A percentile compares a stretch with the other conserved stretches of the same genome.
These are phyloP conservation scores for Sporothrix humicola DNA, from an alignment of 2,329 filamentous ascomycete species.

Conservation along the genomic window DNA sequence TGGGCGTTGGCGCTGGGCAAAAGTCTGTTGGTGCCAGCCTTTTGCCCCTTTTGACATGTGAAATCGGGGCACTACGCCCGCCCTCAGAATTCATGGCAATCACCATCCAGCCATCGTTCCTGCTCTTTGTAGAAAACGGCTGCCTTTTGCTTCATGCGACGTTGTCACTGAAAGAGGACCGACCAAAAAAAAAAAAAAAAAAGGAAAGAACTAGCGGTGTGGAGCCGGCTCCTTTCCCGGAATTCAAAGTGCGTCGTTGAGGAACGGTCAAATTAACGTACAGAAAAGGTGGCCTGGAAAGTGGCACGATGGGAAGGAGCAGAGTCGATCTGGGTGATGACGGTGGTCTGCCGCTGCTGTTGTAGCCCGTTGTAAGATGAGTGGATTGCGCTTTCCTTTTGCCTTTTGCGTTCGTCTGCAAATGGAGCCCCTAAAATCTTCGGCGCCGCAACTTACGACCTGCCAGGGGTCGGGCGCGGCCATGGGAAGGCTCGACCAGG, in stretches of 20 bases:
- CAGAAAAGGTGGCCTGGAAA: constrained; percentile 22
- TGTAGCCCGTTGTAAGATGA: not conserved
- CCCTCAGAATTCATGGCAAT: not conserved
- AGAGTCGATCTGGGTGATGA: constrained; percentile 14
- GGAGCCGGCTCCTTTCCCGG: not conserved
- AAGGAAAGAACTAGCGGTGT: not conserved
- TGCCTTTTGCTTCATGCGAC: no score
- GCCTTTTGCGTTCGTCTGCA: not conserved
- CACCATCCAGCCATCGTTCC: not conserved
- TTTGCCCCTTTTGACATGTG: constrained; percentile 28
- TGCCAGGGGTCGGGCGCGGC: not conserved
- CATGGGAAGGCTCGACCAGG: constrained; percentile 20
- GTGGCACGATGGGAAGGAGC: constrained; percentile 29
- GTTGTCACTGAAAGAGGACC: no score
- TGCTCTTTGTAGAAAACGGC: not conserved
- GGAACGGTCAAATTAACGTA: not conserved
- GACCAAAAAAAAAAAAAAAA: no score
- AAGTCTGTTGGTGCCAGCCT: not conserved
- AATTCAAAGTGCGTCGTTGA: not conserved
- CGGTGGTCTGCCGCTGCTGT: not conserved
- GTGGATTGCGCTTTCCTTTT: not conserved
- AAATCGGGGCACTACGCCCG: constrained; percentile 5
- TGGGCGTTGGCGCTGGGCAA: not conserved
- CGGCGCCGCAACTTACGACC: constrained; percentile 13
- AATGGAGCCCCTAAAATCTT: not conserved